Evolutionary conservation across 306 rosid species (phyloP).

Genomic region (Glycine latifolia): DNA sequence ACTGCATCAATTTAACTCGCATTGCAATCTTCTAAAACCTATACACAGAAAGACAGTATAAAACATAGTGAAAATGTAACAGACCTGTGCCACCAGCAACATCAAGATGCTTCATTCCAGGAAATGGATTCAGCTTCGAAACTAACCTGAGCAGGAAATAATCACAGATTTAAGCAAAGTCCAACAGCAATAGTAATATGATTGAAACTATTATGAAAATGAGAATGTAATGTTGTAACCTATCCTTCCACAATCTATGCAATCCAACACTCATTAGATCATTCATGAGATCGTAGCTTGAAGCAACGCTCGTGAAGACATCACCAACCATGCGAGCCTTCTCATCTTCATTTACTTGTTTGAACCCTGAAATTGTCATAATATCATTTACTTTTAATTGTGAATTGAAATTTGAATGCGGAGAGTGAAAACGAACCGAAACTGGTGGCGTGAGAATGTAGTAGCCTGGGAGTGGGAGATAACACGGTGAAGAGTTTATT

Average conservation of each 20-base stretch:
- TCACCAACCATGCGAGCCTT: conserved; percentile 84
- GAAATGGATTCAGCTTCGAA: conserved; percentile 88
- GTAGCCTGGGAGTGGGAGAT: conserved; percentile 62
- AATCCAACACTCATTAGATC: conserved; percentile 95
- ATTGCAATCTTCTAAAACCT: conserved; percentile 33
- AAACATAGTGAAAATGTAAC: conserved; percentile 32
- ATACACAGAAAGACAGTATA: conserved; percentile 6
- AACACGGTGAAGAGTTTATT: conserved; percentile 59
- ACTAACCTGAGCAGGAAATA: conserved; percentile 67
- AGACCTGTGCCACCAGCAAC: conserved; percentile 98
- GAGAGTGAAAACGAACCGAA: conserved; percentile 67
- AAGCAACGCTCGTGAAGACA: conserved; percentile 89
- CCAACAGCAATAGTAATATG: conserved; percentile 15
- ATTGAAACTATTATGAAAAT: too few species aligned
- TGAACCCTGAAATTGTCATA: conserved; percentile 63
- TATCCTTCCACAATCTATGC: conserved; percentile 98
- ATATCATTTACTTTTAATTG: background rate
- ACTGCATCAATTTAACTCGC: background rate
- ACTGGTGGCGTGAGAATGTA: conserved; percentile 93
- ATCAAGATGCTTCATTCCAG: conserved; percentile 97
- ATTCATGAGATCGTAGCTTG: conserved; percentile 89
- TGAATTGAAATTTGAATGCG: conserved; percentile 26
- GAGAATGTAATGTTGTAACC: conserved; percentile 50
- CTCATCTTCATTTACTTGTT: conserved; percentile 88
- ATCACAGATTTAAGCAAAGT: conserved; percentile 28